Conservation (phyloP, 768 basidiomycete species). For the Podaxis sp. region DNA sequence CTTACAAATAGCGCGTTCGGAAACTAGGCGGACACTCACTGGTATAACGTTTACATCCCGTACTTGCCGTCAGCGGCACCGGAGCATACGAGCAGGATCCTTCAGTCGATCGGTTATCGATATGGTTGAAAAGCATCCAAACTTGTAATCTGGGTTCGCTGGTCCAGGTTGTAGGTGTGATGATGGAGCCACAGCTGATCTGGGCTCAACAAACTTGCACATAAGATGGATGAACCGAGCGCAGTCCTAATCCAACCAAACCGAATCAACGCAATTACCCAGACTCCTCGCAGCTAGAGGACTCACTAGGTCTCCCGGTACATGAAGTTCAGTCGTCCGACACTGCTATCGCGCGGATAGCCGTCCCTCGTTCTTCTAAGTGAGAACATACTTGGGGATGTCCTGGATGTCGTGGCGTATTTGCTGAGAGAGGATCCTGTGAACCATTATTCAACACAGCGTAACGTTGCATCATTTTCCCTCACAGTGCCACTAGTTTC, state of each 20-base stretch:
- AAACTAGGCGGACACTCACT: background rate
- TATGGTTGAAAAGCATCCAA: background rate
- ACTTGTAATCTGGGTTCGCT: background rate
- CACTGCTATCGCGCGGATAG: background rate
- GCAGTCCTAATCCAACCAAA: background rate
- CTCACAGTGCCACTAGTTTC: background rate
- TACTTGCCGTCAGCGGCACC: background rate
- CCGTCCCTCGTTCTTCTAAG: no score
- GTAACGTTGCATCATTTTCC: background rate
- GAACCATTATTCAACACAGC: background rate
- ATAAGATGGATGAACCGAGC: background rate
- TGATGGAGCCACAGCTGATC: background rate
- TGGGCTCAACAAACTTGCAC: background rate
- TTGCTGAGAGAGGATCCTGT: background rate
- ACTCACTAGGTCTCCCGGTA: background rate
- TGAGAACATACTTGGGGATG: no score
- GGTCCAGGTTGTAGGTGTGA: background rate
- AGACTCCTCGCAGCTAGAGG: background rate
- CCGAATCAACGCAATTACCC: background rate
- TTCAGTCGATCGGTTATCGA: background rate
- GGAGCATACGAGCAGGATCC: background rate
- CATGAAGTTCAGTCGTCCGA: background rate
- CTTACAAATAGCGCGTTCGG: conserved; percentile 2
- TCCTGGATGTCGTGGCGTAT: no score
- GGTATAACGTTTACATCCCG: background rate